Percentiles rank a stretch among this genome's conserved stretches.
Evolutionary conservation across 176 grass and related monocot species (phyloP).

Genomic region (Carex pumila): DNA sequence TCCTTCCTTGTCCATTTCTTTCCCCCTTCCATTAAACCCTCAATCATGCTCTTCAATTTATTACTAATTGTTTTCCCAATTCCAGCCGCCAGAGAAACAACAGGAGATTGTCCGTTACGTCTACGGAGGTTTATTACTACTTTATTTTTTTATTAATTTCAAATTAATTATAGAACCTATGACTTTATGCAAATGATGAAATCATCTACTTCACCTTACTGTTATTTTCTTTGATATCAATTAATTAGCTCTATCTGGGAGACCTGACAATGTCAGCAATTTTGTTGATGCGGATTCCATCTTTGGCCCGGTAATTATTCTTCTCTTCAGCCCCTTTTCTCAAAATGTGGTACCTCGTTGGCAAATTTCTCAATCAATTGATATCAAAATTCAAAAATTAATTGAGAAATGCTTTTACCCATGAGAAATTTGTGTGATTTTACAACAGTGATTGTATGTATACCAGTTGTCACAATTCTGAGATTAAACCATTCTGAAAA

Average conservation of each 20-base stretch:
- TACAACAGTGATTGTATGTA: not conserved
- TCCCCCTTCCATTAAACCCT: not conserved
- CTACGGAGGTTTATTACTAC: constrained; percentile 45
- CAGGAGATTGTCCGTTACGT: constrained; percentile 65
- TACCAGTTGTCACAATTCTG: not conserved
- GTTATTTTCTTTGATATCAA: not conserved
- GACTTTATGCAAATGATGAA: not conserved
- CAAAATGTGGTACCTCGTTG: not conserved
- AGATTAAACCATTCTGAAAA: not conserved
- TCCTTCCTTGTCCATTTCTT: not conserved
- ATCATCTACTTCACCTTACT: not conserved
- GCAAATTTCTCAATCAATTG: not conserved
- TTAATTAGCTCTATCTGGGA: constrained; percentile 55
- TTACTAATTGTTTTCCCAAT: not conserved
- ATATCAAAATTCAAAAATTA: not conserved
- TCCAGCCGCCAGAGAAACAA: constrained; percentile 85
- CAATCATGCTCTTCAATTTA: not conserved
- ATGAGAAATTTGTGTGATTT: not conserved
- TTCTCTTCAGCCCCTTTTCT: not conserved
- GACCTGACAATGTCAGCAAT: constrained; percentile 68
- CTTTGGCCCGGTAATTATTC: constrained; percentile 60
- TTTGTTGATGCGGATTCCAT: constrained; percentile 56
- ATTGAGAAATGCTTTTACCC: not conserved
- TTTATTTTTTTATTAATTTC: not conserved
- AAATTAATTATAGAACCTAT: not conserved